A percentile compares a stretch with the other conserved stretches of the same genome.
Evolutionary conservation across 108 stramenopile species (phyloP).

Genomic region (Asterionellopsis glacialis): DNA sequence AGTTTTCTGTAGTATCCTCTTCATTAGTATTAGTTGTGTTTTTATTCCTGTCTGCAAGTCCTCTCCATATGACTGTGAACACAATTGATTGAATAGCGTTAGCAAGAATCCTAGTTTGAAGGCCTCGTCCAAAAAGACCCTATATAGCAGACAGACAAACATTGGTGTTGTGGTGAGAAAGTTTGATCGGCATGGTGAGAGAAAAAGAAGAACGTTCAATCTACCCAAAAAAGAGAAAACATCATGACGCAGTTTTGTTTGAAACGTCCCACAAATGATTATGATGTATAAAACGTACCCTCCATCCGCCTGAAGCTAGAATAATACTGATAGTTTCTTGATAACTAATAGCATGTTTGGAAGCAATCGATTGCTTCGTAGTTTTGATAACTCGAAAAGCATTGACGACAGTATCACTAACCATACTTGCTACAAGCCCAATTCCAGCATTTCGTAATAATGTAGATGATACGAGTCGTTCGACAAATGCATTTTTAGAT

Average conservation of each 20-base stretch:
- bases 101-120: constrained; percentile 71
- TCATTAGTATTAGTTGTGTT: constrained; percentile 4
- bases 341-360: constrained; percentile 59
- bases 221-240: not conserved
- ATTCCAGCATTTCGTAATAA: constrained; percentile 64
- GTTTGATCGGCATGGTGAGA: not conserved
- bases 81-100: constrained; percentile 78
- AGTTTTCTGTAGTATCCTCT: no score
- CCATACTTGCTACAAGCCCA: constrained; percentile 71
- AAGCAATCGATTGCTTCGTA: constrained; percentile 73
- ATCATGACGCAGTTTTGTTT: no score
- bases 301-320: constrained; percentile 81
- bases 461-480: constrained; percentile 23
- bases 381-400: constrained; percentile 84
- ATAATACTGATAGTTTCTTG: constrained; percentile 65
- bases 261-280: no score
- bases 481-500: constrained; percentile 29
- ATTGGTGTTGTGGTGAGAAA: not conserved
- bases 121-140: constrained; percentile 78
- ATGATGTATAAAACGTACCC: not conserved
- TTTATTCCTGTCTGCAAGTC: constrained; percentile 54
- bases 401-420: constrained; percentile 76
- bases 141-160: no score
- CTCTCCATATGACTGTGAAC: constrained; percentile 83
- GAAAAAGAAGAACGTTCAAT: no score